Conservation (phyloP, 805 yeast species). For the Candida methanosorbosa region DNA sequence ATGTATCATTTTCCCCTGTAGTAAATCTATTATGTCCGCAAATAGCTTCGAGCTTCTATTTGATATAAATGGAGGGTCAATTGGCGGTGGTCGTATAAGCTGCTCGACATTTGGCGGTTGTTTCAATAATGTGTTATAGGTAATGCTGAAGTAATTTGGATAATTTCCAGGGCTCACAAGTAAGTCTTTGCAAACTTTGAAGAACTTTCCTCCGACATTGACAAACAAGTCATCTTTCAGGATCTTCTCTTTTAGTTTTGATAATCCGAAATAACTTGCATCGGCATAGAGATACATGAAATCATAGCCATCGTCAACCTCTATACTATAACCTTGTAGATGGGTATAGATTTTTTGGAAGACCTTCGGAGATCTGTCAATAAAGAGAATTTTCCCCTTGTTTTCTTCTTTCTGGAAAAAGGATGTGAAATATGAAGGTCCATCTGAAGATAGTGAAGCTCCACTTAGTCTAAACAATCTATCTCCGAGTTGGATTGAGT, state of each 20-base stretch:
- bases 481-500: slow-evolving; percentile 62
- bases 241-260: slow-evolving; percentile 41
- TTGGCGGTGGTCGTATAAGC: slow-evolving; percentile 72
- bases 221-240: slow-evolving; percentile 47
- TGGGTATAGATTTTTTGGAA: slow-evolving; percentile 63
- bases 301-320: slow-evolving; percentile 49
- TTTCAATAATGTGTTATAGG: slow-evolving; percentile 41
- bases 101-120: slow-evolving; percentile 33
- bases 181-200: slow-evolving; percentile 49
- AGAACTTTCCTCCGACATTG: slow-evolving; percentile 49
- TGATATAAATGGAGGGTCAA: slow-evolving; percentile 44
- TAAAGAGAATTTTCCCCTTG: slow-evolving; percentile 36
- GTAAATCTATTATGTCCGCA: slow-evolving; percentile 41
- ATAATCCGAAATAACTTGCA: slow-evolving; percentile 61
- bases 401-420: slow-evolving; percentile 41
- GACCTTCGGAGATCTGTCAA: slow-evolving; percentile 67
- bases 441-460: slow-evolving; percentile 77
- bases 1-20: slow-evolving; percentile 45
- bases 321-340: slow-evolving; percentile 71
- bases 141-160: slow-evolving; percentile 70
- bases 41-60: slow-evolving; percentile 48
- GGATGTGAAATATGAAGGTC: slow-evolving; percentile 80
- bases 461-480: slow-evolving; percentile 62
- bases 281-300: slow-evolving; percentile 60
- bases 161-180: slow-evolving; percentile 55